These are phyloP conservation scores for Symbiodinium pilosum DNA, from an alignment of 73 alveolate species.

Conservation along the genomic window DNA sequence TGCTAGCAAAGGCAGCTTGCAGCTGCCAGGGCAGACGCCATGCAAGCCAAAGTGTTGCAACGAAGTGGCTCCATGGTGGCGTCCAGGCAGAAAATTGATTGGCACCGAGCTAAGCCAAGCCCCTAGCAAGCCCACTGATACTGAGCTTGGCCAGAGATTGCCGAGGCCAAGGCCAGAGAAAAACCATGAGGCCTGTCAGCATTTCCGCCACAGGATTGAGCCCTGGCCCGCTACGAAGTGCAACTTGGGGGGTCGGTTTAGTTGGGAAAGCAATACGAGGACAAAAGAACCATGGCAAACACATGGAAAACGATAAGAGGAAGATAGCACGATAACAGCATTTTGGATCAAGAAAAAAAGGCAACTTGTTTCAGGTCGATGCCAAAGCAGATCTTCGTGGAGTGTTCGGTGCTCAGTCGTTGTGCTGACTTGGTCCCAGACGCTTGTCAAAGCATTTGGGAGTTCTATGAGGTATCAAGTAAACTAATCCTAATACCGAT, in stretches of 20 bases:
- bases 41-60: constrained; percentile 21
- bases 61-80: constrained; percentile 26
- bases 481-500: not conserved
- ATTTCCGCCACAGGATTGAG: too few relatives aligned
- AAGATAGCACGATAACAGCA: too few relatives aligned
- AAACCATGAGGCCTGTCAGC: not conserved
- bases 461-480: not conserved
- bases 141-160: not conserved
- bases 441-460: not conserved
- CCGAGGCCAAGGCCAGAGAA: not conserved
- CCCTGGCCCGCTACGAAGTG: too few relatives aligned
- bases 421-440: not conserved
- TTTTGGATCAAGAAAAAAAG: too few relatives aligned
- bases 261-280: too few relatives aligned
- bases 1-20: not conserved
- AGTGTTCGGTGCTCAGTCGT: not conserved
- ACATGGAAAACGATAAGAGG: too few relatives aligned
- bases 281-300: too few relatives aligned
- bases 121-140: not conserved
- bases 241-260: too few relatives aligned
- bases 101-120: not conserved
- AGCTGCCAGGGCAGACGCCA: not conserved
- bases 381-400: constrained; percentile 13
- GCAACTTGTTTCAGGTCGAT: too few relatives aligned
- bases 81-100: not conserved